phyloP scores from a whole-genome alignment of 768 basidiomycete species.

The Suillus clintonianus region DNA sequence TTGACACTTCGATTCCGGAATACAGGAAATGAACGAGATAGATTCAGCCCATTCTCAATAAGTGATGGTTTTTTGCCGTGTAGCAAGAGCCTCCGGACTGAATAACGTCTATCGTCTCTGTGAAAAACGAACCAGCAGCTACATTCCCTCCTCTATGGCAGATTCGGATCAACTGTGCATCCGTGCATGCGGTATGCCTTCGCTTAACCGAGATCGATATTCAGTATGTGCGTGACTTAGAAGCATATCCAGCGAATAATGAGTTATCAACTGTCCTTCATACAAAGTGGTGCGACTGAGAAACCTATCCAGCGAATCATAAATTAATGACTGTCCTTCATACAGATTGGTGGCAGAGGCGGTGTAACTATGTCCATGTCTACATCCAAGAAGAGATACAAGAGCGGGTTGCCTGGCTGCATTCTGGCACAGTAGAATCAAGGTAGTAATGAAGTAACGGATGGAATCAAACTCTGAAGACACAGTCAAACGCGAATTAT shows the following conservation, averaged over 20 bases:
- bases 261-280: too few relatives aligned
- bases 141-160: slow-evolving; percentile 57
- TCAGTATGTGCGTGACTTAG: too few relatives aligned
- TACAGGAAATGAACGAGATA: too few relatives aligned
- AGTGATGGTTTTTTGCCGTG: not conserved
- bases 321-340: not conserved
- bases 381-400: not conserved
- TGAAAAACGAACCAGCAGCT: slow-evolving; percentile 65
- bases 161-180: slow-evolving; percentile 40
- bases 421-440: not conserved
- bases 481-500: slow-evolving; percentile 14
- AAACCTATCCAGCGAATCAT: not conserved
- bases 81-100: not conserved
- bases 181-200: slow-evolving; percentile 28
- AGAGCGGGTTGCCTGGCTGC: not conserved
- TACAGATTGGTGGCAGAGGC: not conserved
- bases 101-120: not conserved
- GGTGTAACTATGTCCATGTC: too few relatives aligned
- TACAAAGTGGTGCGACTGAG: too few relatives aligned
- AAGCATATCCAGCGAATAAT: too few relatives aligned
- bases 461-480: slow-evolving; percentile 19
- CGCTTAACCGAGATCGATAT: not conserved
- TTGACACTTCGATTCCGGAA: too few relatives aligned
- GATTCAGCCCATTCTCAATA: not conserved
- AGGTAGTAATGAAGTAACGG: slow-evolving; percentile 8